Conservation (phyloP, 805 yeast species). For the Nakazawaea holstii region DNA sequence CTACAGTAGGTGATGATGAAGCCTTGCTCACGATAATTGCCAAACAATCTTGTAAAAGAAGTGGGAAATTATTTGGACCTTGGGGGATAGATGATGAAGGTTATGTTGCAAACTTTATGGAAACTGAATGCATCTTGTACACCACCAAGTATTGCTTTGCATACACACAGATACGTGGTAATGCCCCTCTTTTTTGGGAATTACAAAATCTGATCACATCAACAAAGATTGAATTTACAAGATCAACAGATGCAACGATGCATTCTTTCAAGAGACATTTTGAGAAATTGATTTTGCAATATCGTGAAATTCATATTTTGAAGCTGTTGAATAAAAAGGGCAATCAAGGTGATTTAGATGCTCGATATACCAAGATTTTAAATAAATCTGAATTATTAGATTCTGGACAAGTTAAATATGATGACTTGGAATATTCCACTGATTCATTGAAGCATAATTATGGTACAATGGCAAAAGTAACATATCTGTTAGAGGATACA, state of each 20-base stretch:
- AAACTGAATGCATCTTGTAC: constrained; percentile 44
- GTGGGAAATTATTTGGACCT: constrained; percentile 49
- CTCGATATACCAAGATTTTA: constrained; percentile 27
- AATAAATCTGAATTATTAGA: constrained; percentile 11
- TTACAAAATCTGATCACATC: constrained; percentile 38
- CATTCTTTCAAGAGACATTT: constrained; percentile 48
- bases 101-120: constrained; percentile 44
- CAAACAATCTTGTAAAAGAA: constrained; percentile 38
- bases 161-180: constrained; percentile 43
- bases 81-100: constrained; percentile 57
- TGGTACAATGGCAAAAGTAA: constrained; percentile 17
- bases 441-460: constrained; percentile 28
- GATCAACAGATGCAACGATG: constrained; percentile 49
- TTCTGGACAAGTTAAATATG: constrained; percentile 16
- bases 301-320: constrained; percentile 44
- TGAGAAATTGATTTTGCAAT: constrained; percentile 39
- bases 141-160: constrained; percentile 35
- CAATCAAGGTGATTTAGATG: constrained; percentile 41
- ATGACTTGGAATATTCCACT: constrained; percentile 31
- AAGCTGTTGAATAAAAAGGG: constrained; percentile 40
- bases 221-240: constrained; percentile 40
- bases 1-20: constrained; percentile 24
- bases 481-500: constrained; percentile 19
- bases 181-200: constrained; percentile 54
- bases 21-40: constrained; percentile 44